A percentile compares a stretch with the other conserved stretches of the same genome.
These are phyloP conservation scores for Manihot esculenta DNA, from an alignment of 441 rosid species.

Conservation along the genomic window DNA sequence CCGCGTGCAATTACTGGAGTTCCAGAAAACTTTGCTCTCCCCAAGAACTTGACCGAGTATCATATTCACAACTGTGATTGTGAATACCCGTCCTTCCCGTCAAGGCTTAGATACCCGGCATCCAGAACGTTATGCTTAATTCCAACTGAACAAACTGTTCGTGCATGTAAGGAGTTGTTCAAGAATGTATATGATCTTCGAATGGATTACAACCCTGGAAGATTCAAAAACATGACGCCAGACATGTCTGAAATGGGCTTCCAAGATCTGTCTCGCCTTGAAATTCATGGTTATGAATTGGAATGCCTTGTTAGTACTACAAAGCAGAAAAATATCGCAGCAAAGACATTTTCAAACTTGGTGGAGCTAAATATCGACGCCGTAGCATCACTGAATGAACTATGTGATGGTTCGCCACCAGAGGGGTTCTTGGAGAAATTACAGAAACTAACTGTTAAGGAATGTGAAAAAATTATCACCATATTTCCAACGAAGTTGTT, in stretches of 20 bases:
- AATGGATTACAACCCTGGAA: neutral
- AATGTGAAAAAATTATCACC: neutral
- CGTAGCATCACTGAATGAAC: neutral
- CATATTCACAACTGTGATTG: constrained; percentile 10
- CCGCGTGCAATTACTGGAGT: neutral
- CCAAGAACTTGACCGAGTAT: constrained; percentile 8
- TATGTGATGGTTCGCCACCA: constrained; percentile 19
- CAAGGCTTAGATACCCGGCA: constrained; percentile 1
- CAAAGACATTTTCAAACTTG: constrained; percentile 16
- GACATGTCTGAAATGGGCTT: constrained; percentile 10
- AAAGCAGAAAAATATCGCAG: neutral
- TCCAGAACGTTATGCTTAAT: neutral
- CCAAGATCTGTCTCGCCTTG: neutral
- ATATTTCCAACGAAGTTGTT: neutral
- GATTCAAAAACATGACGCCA: constrained; percentile 12
- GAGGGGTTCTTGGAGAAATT: constrained; percentile 9
- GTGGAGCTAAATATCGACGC: neutral
- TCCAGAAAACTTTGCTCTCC: constrained; percentile 13
- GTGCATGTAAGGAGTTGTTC: constrained; percentile 12
- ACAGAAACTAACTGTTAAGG: neutral
- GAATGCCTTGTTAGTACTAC: constrained; percentile 16
- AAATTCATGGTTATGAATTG: neutral
- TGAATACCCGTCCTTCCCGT: neutral
- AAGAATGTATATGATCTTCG: constrained; percentile 11
- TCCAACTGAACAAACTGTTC: neutral